phyloP scores from a whole-genome alignment of 768 basidiomycete genomes.

The Tremella fuciformis region DNA sequence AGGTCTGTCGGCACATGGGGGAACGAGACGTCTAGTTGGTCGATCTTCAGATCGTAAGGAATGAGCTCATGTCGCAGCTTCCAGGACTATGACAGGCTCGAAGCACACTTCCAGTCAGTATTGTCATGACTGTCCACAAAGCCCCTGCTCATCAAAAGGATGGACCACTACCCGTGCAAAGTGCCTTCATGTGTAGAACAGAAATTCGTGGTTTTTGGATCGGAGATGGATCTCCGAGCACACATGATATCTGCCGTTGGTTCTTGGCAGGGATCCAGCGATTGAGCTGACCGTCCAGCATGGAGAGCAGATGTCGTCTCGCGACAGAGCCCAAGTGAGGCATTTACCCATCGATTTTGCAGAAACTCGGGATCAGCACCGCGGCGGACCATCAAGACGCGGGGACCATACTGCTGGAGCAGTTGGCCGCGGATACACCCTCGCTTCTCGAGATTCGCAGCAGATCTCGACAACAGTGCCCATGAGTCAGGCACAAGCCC shows the following conservation, averaged over 20 bases:
- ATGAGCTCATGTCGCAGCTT: slow-evolving; percentile 2
- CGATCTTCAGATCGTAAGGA: too few relatives aligned
- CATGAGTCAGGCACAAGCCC: slow-evolving; percentile 37
- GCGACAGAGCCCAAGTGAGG: slow-evolving; percentile 49
- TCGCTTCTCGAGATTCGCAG: slow-evolving; percentile 24
- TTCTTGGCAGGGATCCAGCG: background rate
- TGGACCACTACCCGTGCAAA: slow-evolving; percentile 69
- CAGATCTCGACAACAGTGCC: slow-evolving; percentile 28
- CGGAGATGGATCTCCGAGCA: slow-evolving; percentile 80
- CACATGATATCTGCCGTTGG: slow-evolving; percentile 73
- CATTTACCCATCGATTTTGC: slow-evolving; percentile 44
- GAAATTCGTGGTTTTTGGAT: slow-evolving; percentile 93
- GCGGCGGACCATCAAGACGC: slow-evolving; percentile 18
- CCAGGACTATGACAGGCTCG: slow-evolving; percentile 4
- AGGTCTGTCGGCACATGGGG: slow-evolving; percentile 81
- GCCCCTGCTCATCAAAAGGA: slow-evolving; percentile 40
- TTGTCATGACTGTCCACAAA: too few relatives aligned
- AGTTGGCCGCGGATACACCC: slow-evolving; percentile 25
- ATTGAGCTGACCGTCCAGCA: slow-evolving; percentile 37
- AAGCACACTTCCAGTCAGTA: background rate
- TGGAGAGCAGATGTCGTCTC: slow-evolving; percentile 44
- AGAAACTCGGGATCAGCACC: slow-evolving; percentile 13
- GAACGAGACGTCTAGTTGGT: slow-evolving; percentile 81
- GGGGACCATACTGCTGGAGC: slow-evolving; percentile 7
- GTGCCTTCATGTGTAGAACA: slow-evolving; percentile 70